Conservation (phyloP, 352 stramenopile genomes). For the Globisporangium okanoganense region DNA sequence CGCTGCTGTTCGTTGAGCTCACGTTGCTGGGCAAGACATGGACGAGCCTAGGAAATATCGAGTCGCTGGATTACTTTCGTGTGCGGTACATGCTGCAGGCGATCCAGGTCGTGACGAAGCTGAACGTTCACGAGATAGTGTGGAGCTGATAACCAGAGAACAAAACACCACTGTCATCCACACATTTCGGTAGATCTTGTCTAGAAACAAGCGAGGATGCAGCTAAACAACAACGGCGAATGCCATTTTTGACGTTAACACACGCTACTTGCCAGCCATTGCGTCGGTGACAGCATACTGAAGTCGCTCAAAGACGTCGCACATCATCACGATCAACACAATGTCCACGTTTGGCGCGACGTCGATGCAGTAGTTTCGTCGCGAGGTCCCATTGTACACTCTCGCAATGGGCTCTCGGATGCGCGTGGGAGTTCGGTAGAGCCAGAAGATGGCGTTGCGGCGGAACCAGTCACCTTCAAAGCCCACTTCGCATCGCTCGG, state of each 20-base stretch:
- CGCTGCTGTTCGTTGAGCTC: constrained; percentile 11
- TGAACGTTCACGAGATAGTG: not conserved
- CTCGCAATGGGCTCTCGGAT: not conserved
- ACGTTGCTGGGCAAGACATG: not conserved
- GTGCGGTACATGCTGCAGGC: constrained; percentile 8
- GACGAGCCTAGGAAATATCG: not conserved
- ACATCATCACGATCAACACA: not conserved
- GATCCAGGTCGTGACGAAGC: constrained; percentile 1
- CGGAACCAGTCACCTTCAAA: not conserved
- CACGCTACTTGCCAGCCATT: not conserved
- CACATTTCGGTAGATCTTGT: too few relatives aligned
- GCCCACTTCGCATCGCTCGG: not conserved
- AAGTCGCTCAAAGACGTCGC: not conserved
- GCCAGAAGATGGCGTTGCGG: constrained; percentile 3
- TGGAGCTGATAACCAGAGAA: too few relatives aligned
- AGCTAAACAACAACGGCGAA: not conserved
- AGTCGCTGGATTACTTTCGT: constrained; percentile 11
- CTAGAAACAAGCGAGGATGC: too few relatives aligned
- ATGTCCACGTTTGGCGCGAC: not conserved
- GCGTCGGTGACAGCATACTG: not conserved
- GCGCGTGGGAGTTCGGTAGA: not conserved
- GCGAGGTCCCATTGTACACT: not conserved
- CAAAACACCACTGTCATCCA: too few relatives aligned
- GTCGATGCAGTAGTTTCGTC: not conserved
- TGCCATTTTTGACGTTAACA: not conserved